Evolutionary conservation across 2,329 filamentous ascomycete species (phyloP), one percentile per base, ranked within the genome.

Genomic region (Akanthomyces lecanii): DNA sequence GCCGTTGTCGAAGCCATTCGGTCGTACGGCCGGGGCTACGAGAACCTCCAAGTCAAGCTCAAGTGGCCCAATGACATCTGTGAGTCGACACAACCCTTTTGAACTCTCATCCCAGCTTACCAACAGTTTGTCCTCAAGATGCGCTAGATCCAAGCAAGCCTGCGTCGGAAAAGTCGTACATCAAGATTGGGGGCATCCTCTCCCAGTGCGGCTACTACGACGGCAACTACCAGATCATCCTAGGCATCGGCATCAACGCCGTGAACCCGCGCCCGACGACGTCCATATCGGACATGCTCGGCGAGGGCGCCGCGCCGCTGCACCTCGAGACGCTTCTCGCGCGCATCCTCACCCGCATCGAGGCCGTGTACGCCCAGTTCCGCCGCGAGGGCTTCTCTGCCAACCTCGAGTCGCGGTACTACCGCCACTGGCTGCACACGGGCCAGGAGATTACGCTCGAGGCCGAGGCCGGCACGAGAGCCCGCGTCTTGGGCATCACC

Each of bases 31-130:
- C 76, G 76, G 2, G 91, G 88, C 8, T 98, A 96, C 74, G 81
- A 85, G 6, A 80, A 85, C 0, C 75, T 98, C 5, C 90, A 91
- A 0, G 82, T 99, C 47, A 92, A 90, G 72, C 78, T 99, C 38
- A 99, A 99, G 75, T 99, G 95, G 95, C 95, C 95, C 12, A 99
- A 99, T 70, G 95, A 99, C 72, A 91, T 99, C 61, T 94, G 86
- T 88, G 75, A 74, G 82, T 75, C 5, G 10, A 3, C 21, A 40
- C 36, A 21, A 30, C 18, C 8, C 21, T 3, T 38, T 5, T 21
- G 57, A 51, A 30, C 60, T 18, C 36, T 79, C 79, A 69, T 76
- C 75, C 54, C 18, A 18, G 25, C 33, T 8, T 42, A n/a, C 51
- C 61, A 5, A 47, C 65, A 2, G 4, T 18, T 10, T 21, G 18